These are phyloP conservation scores for Tetrahymena borealis DNA, from an alignment of 73 alveolate genomes.

Conservation along the genomic window DNA sequence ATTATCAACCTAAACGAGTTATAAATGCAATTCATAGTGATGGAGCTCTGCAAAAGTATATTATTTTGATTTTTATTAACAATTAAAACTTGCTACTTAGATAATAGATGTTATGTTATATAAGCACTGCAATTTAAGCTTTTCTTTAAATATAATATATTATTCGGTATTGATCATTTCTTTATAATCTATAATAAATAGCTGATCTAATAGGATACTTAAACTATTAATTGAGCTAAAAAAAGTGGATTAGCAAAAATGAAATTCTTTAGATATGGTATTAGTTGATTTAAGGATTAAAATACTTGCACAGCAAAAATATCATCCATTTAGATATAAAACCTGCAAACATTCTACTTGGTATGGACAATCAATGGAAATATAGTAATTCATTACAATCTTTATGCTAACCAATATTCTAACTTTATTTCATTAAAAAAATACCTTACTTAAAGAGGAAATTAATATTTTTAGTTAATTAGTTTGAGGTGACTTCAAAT, in stretches of 20 bases:
- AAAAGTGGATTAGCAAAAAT: neutral
- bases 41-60: neutral
- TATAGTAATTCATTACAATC: neutral
- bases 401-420: too few species aligned
- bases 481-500: neutral
- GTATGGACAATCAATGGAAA: neutral
- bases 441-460: too few species aligned
- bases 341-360: neutral
- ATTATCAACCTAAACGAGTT: neutral
- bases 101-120: too few species aligned
- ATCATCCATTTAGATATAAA: neutral
- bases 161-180: too few species aligned
- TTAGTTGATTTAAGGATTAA: neutral
- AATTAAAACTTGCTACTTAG: too few species aligned
- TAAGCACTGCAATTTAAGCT: too few species aligned
- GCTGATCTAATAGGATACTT: neutral
- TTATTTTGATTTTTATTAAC: too few species aligned
- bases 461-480: too few species aligned
- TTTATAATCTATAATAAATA: neutral
- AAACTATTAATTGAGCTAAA: neutral
- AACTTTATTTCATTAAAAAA: too few species aligned
- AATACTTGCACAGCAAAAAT: neutral
- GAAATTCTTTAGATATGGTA: neutral
- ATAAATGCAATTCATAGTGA: neutral
- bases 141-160: too few species aligned